These are phyloP conservation scores for Aspergillus avenaceus DNA, from an alignment of 495 filamentous ascomycete species.

Conservation along the genomic window DNA sequence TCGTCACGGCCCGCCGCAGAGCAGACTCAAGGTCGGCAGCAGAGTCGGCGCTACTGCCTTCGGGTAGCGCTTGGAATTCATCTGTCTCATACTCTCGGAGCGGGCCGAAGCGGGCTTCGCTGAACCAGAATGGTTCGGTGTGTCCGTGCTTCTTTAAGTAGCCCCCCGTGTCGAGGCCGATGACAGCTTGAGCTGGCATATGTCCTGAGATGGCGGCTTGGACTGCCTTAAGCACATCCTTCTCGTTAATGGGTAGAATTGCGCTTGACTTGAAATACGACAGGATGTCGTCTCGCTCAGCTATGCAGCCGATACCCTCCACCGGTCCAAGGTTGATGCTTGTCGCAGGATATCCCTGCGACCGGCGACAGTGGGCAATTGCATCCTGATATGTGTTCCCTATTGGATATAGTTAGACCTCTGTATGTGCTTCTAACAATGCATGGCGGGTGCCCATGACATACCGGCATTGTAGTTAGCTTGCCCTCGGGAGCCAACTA, in stretches of 20 bases:
- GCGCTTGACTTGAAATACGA: background rate
- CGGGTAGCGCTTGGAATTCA: too few relatives aligned
- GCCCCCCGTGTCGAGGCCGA: background rate
- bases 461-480: background rate
- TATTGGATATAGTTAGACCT: too few relatives aligned
- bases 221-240: background rate
- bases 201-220: background rate
- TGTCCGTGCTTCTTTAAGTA: background rate
- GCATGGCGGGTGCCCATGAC: background rate
- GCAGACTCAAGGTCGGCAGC: background rate
- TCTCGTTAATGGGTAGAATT: background rate
- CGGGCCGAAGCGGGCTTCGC: too few relatives aligned
- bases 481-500: background rate
- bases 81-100: too few relatives aligned
- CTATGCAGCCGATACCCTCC: background rate
- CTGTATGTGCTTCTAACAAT: background rate
- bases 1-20: background rate
- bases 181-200: background rate
- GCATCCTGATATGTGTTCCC: background rate
- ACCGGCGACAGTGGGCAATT: background rate
- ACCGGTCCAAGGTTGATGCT: background rate
- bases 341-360: background rate
- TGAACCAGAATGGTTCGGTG: too few relatives aligned
- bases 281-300: background rate
- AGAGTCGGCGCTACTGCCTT: too few relatives aligned